Percentiles rank a stretch among this genome's conserved stretches.
Evolutionary conservation across 208 protist genomes (phyloP).

Genomic region (Leishmania braziliensis): DNA sequence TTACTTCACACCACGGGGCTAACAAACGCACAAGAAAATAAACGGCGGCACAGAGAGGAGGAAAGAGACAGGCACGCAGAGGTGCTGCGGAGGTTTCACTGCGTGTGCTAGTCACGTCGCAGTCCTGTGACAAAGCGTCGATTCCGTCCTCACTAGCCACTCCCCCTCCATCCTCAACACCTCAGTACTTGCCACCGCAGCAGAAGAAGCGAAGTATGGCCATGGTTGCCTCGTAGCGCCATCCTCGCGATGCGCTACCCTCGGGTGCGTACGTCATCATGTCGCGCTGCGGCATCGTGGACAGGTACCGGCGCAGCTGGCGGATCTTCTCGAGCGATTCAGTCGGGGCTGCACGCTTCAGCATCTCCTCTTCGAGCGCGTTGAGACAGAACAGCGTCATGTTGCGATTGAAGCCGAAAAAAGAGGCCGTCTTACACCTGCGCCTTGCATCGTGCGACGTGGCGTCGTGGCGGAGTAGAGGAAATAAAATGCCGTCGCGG

Average conservation of each 20-base stretch:
- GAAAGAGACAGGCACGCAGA: not conserved
- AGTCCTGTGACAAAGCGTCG: not conserved
- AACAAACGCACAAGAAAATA: not conserved
- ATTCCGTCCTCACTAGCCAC: not conserved
- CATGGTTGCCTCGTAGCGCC: slow-evolving; percentile 66
- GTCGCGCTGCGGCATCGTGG: slow-evolving; percentile 34
- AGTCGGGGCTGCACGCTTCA: slow-evolving; percentile 43
- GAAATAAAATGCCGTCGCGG: slow-evolving; percentile 90
- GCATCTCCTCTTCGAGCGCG: slow-evolving; percentile 81
- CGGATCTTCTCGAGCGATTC: slow-evolving; percentile 60
- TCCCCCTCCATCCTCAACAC: not conserved
- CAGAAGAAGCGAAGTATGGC: slow-evolving; percentile 72
- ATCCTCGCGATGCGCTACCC: slow-evolving; percentile 33
- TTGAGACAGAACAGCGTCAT: slow-evolving; percentile 87
- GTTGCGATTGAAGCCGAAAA: slow-evolving; percentile 84
- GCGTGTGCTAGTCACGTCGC: not conserved
- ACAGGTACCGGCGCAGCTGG: slow-evolving; percentile 64
- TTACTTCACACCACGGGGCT: not conserved
- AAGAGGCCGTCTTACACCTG: slow-evolving; percentile 69
- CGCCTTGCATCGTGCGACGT: slow-evolving; percentile 78
- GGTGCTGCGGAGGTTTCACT: no score
- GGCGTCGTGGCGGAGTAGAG: slow-evolving; percentile 76
- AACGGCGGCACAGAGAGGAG: not conserved
- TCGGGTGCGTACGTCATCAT: slow-evolving; percentile 6
- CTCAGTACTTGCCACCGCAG: slow-evolving; percentile 35